Base-by-base conservation (phyloP, 768 basidiomycete species). In the Dictyophora rubrovolvata region DNA sequence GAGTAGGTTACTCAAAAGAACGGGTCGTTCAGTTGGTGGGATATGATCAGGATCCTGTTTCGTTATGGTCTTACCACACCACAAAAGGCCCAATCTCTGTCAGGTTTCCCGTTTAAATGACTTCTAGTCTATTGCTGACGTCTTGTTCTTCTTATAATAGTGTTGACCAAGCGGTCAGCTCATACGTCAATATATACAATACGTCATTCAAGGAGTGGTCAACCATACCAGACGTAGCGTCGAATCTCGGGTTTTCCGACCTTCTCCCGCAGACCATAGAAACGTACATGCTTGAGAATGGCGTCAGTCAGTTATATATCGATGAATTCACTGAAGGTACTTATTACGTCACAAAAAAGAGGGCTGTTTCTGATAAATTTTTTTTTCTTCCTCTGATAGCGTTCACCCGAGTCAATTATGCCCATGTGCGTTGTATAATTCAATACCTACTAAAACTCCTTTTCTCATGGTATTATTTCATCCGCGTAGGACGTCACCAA, bases 401-500 rank as follows among this genome's bases (percentile, higher is more conserved):
- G 3, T 82, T 85, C 1, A 88, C 89, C 8, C 78, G 91, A 42
- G 88, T 90, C 46, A 93, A 92, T 69, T 93, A 93, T 65, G 86
- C 85, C 53, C 86, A 87, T 75, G 85, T 85, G 59, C 21, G 33
- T 28, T 59, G 48, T 55, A 35, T 3, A 54, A 33, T 54, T 42
- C 42, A 23, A n/a, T n/a, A n/a, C n/a, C n/a, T n/a, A n/a, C n/a
- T 17, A 16, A 28, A 22, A 42, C 16, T 56, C 49, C 28, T 16
- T 34, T 2, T 14, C 50, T 18, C 14, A 22, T 14, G 3, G 60
- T 16, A 18, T 48, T 5, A 3, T 21, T 54, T 50, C 11, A 47
- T 59, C 10, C n/a, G 37, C 52, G 10, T 65, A 90, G 80, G 82
- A 92, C 65, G 77, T 82, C 12, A 77, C 81, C 63, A 64, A 73